phyloP scores from a whole-genome alignment of 2,329 filamentous ascomycete species.

The Myriosclerotinia scirpicola region DNA sequence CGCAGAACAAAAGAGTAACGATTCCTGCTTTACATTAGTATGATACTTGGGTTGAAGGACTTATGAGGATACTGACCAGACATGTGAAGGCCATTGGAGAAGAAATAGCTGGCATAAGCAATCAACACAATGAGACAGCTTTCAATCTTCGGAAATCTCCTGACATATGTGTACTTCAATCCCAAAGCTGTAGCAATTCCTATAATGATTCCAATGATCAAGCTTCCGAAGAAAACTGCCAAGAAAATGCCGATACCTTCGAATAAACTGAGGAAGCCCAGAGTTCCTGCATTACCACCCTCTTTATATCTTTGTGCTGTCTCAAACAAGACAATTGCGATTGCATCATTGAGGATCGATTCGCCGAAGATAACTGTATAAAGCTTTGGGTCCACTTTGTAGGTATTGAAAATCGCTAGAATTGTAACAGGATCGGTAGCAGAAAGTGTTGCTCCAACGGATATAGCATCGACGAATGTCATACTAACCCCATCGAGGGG shows the following conservation, averaged over 20 bases:
- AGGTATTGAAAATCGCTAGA: slow-evolving; percentile 97
- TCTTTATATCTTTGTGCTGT: slow-evolving; percentile 91
- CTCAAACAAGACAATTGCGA: slow-evolving; percentile 98
- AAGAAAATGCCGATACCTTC: slow-evolving; percentile 94
- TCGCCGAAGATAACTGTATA: slow-evolving; percentile 99
- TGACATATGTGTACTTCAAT: slow-evolving; percentile 91
- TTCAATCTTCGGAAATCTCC: slow-evolving; percentile 93
- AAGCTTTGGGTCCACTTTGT: slow-evolving; percentile 97
- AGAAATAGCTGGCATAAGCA: slow-evolving; percentile 95
- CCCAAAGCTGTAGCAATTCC: slow-evolving; percentile 84
- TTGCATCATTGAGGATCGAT: slow-evolving; percentile 95
- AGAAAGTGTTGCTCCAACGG: slow-evolving; percentile 91
- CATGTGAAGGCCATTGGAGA: slow-evolving; percentile 92
- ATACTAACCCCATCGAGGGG: slow-evolving; percentile 83
- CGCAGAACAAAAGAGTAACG: slow-evolving; percentile 94
- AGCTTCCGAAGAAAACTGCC: slow-evolving; percentile 90
- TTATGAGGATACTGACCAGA: slow-evolving; percentile 66
- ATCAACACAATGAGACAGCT: slow-evolving; percentile 92
- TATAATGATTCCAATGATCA: slow-evolving; percentile 84
- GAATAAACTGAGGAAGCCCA: slow-evolving; percentile 80
- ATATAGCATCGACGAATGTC: slow-evolving; percentile 92
- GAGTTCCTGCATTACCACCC: slow-evolving; percentile 64
- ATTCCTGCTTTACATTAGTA: slow-evolving; percentile 50
- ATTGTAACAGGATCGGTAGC: slow-evolving; percentile 98
- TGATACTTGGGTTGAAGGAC: slow-evolving; percentile 3